phyloP scores from a whole-genome alignment of 352 stramenopile species.

The Phytophthora citricola region DNA sequence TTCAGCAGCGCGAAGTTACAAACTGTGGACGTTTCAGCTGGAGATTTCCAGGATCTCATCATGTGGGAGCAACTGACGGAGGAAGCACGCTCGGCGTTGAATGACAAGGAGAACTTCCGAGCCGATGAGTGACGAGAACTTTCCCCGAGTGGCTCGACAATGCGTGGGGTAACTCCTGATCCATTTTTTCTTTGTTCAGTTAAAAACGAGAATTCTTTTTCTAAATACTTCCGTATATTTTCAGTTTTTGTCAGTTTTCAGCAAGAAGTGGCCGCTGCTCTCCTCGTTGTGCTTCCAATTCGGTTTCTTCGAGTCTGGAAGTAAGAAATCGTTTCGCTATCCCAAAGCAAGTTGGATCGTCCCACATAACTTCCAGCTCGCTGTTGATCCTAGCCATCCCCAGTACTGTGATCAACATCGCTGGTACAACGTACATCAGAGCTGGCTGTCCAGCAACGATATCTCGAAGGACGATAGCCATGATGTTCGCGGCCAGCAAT shows the following conservation, averaged over 20 bases:
- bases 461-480: conserved; percentile 91
- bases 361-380: conserved; percentile 81
- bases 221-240: not conserved
- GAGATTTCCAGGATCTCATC: conserved; percentile 18
- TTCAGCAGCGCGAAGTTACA: not conserved
- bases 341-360: conserved; percentile 53
- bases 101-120: conserved; percentile 22
- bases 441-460: conserved; percentile 92
- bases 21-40: conserved; percentile 1
- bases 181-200: not conserved
- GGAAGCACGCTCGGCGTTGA: conserved; percentile 18
- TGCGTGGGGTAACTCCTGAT: not conserved
- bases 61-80: conserved; percentile 21
- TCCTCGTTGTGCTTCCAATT: conserved; percentile 21
- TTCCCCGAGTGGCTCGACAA: conserved; percentile 2
- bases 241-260: conserved; percentile 10
- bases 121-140: conserved; percentile 22
- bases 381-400: conserved; percentile 58
- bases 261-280: conserved; percentile 30
- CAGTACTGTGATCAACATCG: conserved; percentile 78
- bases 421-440: conserved; percentile 95
- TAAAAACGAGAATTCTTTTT: not conserved
- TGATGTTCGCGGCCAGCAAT: conserved; percentile 92
- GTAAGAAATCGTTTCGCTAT: conserved; percentile 24
- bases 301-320: conserved; percentile 16